Conservation (phyloP, 2,329 filamentous ascomycete genomes). For the Venturia effusa region DNA sequence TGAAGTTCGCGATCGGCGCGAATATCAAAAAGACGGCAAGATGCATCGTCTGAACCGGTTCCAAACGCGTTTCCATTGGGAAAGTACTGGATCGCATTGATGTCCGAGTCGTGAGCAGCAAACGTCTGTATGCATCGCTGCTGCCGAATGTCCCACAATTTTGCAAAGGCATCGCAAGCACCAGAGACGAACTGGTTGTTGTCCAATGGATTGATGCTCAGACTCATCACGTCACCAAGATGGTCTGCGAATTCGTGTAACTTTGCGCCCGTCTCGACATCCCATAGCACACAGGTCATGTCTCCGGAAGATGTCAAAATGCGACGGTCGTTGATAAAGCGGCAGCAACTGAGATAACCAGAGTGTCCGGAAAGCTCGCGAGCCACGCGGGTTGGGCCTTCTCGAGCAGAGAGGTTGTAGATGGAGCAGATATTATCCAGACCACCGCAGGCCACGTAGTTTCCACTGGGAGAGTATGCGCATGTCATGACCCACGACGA, state of each 20-base stretch:
- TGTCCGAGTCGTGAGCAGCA: constrained; percentile 95
- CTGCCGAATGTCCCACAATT: constrained; percentile 96
- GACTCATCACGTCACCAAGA: constrained; percentile 97
- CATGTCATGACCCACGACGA: constrained; percentile 99
- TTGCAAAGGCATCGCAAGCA: constrained; percentile 95
- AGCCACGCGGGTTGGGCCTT: constrained; percentile 93
- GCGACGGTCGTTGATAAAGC: constrained; percentile 96
- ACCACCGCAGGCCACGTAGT: constrained; percentile 97
- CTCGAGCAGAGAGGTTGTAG: constrained; percentile 94
- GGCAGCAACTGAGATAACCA: constrained; percentile 94
- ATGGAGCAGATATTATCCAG: constrained; percentile 99
- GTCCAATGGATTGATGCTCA: constrained; percentile 98
- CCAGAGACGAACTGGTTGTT: constrained; percentile 99
- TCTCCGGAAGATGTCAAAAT: constrained; percentile 97
- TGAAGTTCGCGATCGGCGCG: constrained; percentile 77
- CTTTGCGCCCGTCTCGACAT: constrained; percentile 95
- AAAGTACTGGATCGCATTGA: constrained; percentile 99
- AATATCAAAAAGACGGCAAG: constrained; percentile 95
- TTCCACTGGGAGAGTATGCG: constrained; percentile 94
- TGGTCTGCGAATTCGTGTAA: constrained; percentile 98
- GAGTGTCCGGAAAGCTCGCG: constrained; percentile 94
- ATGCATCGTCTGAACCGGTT: constrained; percentile 94
- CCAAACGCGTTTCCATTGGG: constrained; percentile 97
- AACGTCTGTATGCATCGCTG: constrained; percentile 98
- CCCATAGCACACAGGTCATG: constrained; percentile 99